These are phyloP conservation scores for Leccinum fallax DNA, from an alignment of 1,284 basidiomycete genomes.

Conservation along the genomic window DNA sequence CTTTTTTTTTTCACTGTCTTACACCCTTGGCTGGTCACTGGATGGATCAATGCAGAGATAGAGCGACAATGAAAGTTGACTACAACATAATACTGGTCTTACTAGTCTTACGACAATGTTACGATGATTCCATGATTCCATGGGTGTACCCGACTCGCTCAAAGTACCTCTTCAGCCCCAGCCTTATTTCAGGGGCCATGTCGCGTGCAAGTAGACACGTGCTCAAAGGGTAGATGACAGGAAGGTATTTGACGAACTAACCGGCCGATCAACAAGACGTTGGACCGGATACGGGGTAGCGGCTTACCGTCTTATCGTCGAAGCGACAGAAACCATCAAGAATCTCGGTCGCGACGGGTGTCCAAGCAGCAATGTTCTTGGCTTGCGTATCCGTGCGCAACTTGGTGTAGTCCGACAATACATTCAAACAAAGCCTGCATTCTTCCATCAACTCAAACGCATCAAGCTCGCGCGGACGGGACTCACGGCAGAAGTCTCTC, in stretches of 20 bases:
- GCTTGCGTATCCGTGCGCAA: slow-evolving; percentile 90
- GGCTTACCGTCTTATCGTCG: slow-evolving; percentile 83
- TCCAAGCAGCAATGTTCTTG: slow-evolving; percentile 97
- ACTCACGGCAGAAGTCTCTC: slow-evolving; percentile 90
- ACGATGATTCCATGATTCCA: slow-evolving; percentile 65
- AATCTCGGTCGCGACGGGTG: slow-evolving; percentile 94
- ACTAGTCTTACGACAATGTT: background rate
- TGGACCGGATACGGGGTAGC: background rate
- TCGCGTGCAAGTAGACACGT: slow-evolving; percentile 84
- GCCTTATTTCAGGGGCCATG: slow-evolving; percentile 77
- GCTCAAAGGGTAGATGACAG: slow-evolving; percentile 85
- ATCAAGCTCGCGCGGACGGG: slow-evolving; percentile 1
- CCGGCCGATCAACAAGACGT: slow-evolving; percentile 34
- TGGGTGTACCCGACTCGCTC: slow-evolving; percentile 73
- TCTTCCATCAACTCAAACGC: slow-evolving; percentile 6
- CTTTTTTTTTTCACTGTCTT: slow-evolving; percentile 16
- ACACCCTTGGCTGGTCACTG: slow-evolving; percentile 27
- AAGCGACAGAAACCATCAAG: slow-evolving; percentile 88
- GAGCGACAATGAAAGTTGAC: slow-evolving; percentile 9
- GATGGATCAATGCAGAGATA: slow-evolving; percentile 24
- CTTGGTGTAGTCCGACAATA: slow-evolving; percentile 90
- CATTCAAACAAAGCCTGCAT: slow-evolving; percentile 82
- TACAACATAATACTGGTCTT: background rate
- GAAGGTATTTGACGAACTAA: slow-evolving; percentile 83
- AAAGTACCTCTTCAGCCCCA: slow-evolving; percentile 77